These are phyloP conservation scores for Epichloe glyceriae DNA, from an alignment of 2,329 filamentous ascomycete genomes.

Conservation along the genomic window DNA sequence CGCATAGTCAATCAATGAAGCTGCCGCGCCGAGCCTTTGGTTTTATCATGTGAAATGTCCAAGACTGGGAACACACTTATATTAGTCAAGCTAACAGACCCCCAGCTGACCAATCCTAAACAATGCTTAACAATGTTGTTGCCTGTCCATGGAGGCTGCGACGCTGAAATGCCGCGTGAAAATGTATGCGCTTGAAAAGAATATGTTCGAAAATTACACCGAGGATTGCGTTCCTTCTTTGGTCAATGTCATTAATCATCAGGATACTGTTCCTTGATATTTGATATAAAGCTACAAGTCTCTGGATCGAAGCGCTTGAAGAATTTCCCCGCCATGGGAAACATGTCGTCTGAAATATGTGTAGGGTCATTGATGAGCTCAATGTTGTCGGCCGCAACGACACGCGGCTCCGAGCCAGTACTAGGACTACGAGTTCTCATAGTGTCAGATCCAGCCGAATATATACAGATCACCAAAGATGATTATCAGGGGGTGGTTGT, in stretches of 20 bases:
- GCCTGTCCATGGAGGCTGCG: not conserved
- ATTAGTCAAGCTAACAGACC: not conserved
- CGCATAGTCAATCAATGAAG: not conserved
- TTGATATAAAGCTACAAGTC: conserved; percentile 65
- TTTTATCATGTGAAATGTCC: not conserved
- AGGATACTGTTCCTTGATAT: conserved; percentile 67
- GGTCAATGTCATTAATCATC: conserved; percentile 46
- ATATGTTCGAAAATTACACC: not conserved
- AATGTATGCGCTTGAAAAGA: not conserved
- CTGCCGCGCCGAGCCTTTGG: not conserved
- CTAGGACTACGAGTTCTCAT: conserved; percentile 15
- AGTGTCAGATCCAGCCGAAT: not conserved
- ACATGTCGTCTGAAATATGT: conserved; percentile 42
- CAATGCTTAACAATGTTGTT: not conserved
- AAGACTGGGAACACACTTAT: not conserved
- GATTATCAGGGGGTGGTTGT: not conserved
- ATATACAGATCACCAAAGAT: not conserved
- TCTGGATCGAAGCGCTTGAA: conserved; percentile 74
- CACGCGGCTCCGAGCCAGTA: conserved; percentile 20
- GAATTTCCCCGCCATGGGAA: conserved; percentile 64
- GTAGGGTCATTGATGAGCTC: conserved; percentile 37
- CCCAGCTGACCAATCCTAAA: not conserved
- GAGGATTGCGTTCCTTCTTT: not conserved
- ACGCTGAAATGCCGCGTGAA: not conserved
- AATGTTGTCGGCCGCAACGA: conserved; percentile 61